A percentile compares a stretch with the other conserved stretches of the same genome.
Evolutionary conservation across 2,329 filamentous ascomycete species (phyloP).

Genomic region (Aspergillus quadricinctus): DNA sequence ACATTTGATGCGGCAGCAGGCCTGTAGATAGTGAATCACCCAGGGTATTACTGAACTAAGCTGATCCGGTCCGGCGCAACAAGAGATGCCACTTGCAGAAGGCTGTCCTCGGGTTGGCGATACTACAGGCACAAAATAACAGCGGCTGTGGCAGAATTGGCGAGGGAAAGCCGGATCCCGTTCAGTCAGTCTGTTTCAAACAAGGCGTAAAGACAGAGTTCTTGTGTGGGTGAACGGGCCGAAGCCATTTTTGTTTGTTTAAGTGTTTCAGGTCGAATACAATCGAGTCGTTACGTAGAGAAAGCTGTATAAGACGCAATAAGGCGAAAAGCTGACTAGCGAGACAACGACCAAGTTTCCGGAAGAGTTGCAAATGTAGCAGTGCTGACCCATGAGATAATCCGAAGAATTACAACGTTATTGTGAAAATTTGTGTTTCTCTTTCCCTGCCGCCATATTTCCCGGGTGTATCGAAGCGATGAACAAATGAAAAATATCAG

Average conservation of each 20-base stretch:
- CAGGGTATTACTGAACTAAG: not conserved
- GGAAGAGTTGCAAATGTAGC: slow-evolving; percentile 32
- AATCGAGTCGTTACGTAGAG: slow-evolving; percentile 42
- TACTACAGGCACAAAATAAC: slow-evolving; percentile 19
- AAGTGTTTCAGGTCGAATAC: slow-evolving; percentile 31
- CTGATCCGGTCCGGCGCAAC: not conserved
- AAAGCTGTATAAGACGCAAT: slow-evolving; percentile 31
- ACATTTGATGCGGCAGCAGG: not conserved
- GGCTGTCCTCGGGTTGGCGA: slow-evolving; percentile 8
- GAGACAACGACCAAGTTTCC: slow-evolving; percentile 36
- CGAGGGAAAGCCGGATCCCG: slow-evolving; percentile 1
- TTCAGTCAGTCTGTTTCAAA: slow-evolving; percentile 3
- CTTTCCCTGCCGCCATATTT: slow-evolving; percentile 40
- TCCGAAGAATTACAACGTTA: slow-evolving; percentile 44
- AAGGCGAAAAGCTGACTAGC: slow-evolving; percentile 40
- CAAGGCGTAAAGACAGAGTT: slow-evolving; percentile 11
- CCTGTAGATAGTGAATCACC: not conserved
- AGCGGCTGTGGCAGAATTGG: slow-evolving; percentile 16
- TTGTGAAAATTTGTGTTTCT: slow-evolving; percentile 28
- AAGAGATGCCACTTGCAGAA: not conserved
- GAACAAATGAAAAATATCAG: slow-evolving; percentile 37
- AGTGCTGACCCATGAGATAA: slow-evolving; percentile 43
- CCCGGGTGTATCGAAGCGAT: slow-evolving; percentile 36
- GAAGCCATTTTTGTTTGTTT: slow-evolving; percentile 14
- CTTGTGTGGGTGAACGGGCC: slow-evolving; percentile 9